phyloP scores from a whole-genome alignment of 257 asterid species.

The Solanum etuberosum region DNA sequence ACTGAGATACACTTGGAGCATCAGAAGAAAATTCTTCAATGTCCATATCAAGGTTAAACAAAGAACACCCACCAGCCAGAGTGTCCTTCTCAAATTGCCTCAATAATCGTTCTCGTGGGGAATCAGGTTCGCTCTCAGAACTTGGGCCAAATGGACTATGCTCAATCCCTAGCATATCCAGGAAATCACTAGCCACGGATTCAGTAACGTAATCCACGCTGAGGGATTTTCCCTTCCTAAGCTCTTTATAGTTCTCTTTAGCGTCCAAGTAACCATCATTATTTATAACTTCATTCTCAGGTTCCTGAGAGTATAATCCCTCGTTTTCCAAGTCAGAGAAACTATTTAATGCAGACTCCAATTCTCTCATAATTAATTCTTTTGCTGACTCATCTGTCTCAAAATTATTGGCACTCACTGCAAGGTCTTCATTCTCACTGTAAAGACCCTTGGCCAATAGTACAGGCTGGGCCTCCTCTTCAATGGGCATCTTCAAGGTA shows the following conservation, averaged over 20 bases:
- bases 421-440: conserved; percentile 10
- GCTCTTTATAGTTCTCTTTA: conserved; percentile 17
- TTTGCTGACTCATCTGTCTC: conserved; percentile 16
- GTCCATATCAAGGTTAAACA: conserved; percentile 48
- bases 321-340: conserved; percentile 39
- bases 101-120: conserved; percentile 78
- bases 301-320: conserved; percentile 44
- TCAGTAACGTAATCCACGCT: conserved; percentile 51
- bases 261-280: conserved; percentile 22
- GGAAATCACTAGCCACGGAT: conserved; percentile 64
- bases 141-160: conserved; percentile 61
- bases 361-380: conserved; percentile 48
- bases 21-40: conserved; percentile 12
- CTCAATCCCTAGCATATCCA: conserved; percentile 75
- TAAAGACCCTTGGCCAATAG: neutral
- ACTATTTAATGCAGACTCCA: conserved; percentile 50
- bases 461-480: neutral
- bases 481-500: conserved; percentile 2
- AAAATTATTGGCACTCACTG: conserved; percentile 5
- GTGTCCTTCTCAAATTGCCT: conserved; percentile 85
- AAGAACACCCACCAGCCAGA: conserved; percentile 55
- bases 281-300: conserved; percentile 26
- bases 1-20: conserved; percentile 26
- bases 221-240: conserved; percentile 37
- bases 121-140: conserved; percentile 88